Percentiles rank a stretch among this genome's conserved stretches.
These are phyloP conservation scores for Cutaneotrichosporon arboriforme DNA, from an alignment of 1,284 basidiomycete genomes.

Conservation along the genomic window DNA sequence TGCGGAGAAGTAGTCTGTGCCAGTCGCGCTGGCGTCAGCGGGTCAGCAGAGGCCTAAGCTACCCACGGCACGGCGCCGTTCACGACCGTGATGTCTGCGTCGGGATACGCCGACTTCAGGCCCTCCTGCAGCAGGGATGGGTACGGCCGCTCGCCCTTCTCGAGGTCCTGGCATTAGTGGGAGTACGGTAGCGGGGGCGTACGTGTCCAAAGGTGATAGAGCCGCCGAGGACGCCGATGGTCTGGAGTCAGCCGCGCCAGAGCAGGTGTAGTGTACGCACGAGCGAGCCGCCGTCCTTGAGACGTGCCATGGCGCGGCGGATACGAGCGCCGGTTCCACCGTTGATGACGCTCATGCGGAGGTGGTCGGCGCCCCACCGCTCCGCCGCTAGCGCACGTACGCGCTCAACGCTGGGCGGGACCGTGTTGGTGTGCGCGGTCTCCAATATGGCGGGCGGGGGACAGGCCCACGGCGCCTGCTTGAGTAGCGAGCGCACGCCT, in stretches of 20 bases:
- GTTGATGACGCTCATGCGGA: neutral
- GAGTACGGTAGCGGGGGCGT: too few relatives aligned
- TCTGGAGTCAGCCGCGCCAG: neutral
- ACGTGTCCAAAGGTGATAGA: conserved; percentile 3
- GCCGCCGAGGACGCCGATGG: conserved; percentile 7
- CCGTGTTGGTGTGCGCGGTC: too few relatives aligned
- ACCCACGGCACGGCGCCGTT: conserved; percentile 1
- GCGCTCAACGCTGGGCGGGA: too few relatives aligned
- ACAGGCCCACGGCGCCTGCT: too few relatives aligned
- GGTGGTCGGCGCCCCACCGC: neutral
- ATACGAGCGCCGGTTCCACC: neutral
- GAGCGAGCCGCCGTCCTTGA: neutral
- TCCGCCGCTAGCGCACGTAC: too few relatives aligned
- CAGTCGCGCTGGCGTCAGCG: neutral
- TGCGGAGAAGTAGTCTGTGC: conserved; percentile 8
- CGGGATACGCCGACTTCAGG: neutral
- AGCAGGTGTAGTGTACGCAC: neutral
- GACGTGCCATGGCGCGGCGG: neutral
- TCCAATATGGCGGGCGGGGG: too few relatives aligned
- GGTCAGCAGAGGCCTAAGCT: too few relatives aligned
- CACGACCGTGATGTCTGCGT: neutral
- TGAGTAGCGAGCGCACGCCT: too few relatives aligned
- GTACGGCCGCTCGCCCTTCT: neutral
- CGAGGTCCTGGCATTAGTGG: neutral
- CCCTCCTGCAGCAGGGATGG: neutral